phyloP scores from a whole-genome alignment of 306 rosid species.

The Parietaria judaica region DNA sequence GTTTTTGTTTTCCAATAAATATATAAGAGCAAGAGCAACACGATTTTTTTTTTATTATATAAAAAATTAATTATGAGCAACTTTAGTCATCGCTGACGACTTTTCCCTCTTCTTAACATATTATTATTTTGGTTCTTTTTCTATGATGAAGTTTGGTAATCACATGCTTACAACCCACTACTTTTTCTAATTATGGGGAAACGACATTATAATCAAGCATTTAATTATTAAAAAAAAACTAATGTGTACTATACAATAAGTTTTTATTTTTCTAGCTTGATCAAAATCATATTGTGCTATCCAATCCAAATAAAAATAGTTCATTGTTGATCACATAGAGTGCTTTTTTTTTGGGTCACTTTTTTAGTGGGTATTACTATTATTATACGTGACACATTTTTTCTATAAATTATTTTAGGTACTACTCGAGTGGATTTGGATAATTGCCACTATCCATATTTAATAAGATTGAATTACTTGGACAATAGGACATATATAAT shows the following conservation, averaged over 20 bases:
- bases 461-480: not conserved
- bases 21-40: not conserved
- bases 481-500: not conserved
- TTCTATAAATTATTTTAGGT: not conserved
- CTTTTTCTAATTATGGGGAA: too few relatives aligned
- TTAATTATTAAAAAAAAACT: too few relatives aligned
- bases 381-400: not conserved
- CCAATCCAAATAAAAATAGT: not conserved
- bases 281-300: not conserved
- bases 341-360: constrained; percentile 4
- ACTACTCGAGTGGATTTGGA: constrained; percentile 15
- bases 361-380: not conserved
- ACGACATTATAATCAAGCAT: too few relatives aligned
- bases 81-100: constrained; percentile 13
- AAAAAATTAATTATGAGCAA: not conserved
- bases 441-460: constrained; percentile 10
- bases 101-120: not conserved
- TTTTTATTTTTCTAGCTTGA: too few relatives aligned
- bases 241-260: too few relatives aligned
- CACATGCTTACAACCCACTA: not conserved
- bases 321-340: not conserved
- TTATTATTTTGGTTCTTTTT: not conserved
- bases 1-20: not conserved
- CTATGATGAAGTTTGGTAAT: not conserved
- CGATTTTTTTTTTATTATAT: not conserved